Conservation (phyloP, 2,329 filamentous ascomycete genomes). For the Ophiostoma ips region DNA sequence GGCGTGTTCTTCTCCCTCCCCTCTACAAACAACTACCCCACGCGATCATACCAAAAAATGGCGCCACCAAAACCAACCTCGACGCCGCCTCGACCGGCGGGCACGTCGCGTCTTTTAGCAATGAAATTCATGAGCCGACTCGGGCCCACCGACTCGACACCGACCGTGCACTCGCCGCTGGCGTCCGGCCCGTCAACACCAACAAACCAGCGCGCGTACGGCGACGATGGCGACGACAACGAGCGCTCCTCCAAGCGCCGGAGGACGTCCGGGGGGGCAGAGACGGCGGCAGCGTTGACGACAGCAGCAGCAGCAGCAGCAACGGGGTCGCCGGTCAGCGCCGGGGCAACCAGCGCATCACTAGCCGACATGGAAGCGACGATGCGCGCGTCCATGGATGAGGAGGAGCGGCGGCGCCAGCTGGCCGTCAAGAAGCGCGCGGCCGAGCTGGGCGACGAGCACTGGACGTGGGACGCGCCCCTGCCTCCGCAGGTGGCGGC, state of each 20-base stretch:
- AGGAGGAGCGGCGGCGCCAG: slow-evolving; percentile 52
- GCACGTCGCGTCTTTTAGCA: slow-evolving; percentile 71
- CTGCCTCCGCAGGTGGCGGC: slow-evolving; percentile 17
- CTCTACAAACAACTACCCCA: background rate
- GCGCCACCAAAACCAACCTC: slow-evolving; percentile 9
- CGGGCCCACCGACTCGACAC: slow-evolving; percentile 40
- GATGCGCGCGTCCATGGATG: slow-evolving; percentile 48
- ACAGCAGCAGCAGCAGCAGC: slow-evolving; percentile 14
- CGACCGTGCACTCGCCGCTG: slow-evolving; percentile 5
- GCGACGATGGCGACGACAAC: slow-evolving; percentile 14
- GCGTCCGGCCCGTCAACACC: slow-evolving; percentile 26
- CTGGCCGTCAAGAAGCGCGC: slow-evolving; percentile 48
- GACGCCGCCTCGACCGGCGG: slow-evolving; percentile 29
- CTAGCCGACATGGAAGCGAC: slow-evolving; percentile 40
- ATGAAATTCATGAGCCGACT: slow-evolving; percentile 98
- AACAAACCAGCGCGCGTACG: slow-evolving; percentile 3
- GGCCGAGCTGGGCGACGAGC: slow-evolving; percentile 51
- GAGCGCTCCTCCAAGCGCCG: slow-evolving; percentile 46
- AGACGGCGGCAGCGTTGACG: background rate
- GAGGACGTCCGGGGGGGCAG: slow-evolving; percentile 25
- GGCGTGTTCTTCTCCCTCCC: background rate
- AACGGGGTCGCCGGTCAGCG: slow-evolving; percentile 23
- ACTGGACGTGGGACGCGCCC: slow-evolving; percentile 56
- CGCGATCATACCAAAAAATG: background rate
- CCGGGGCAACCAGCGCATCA: slow-evolving; percentile 5